Conservation (phyloP, 257 asterid genomes). For the Solanum neorickii region DNA sequence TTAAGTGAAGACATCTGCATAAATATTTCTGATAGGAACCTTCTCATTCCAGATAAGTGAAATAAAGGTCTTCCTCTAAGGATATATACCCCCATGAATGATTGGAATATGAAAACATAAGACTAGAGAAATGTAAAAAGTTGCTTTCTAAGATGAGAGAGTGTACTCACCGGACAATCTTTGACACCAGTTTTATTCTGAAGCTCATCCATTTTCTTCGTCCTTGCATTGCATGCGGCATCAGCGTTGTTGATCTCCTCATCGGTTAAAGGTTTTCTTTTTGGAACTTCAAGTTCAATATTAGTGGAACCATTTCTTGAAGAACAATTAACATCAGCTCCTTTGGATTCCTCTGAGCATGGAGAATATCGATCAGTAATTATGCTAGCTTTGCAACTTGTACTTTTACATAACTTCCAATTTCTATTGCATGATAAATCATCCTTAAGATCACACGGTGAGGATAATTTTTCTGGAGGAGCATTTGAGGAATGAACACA, state of each 20-base stretch:
- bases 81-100: not conserved
- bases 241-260: conserved; percentile 4
- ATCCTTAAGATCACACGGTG: not conserved
- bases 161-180: conserved; percentile 9
- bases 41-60: not conserved
- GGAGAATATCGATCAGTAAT: conserved; percentile 27
- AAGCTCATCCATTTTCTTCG: conserved; percentile 19
- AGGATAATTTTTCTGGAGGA: not conserved
- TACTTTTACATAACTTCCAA: conserved; percentile 41
- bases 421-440: not conserved
- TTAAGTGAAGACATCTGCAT: not conserved
- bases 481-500: not conserved
- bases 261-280: conserved; percentile 12
- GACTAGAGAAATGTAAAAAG: not conserved
- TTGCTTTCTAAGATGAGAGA: not conserved
- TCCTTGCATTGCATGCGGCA: conserved; percentile 4
- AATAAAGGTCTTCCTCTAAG: not conserved
- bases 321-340: conserved; percentile 12
- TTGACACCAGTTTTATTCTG: conserved; percentile 8
- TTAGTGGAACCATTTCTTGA: conserved; percentile 39
- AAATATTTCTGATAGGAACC: not conserved
- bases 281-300: conserved; percentile 31
- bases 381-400: conserved; percentile 65
- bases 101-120: not conserved
- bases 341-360: conserved; percentile 26